Evolutionary conservation across 2,329 filamentous ascomycete genomes (phyloP), one percentile per base, ranked within the genome.

Genomic region (Ophiostoma himal-ulmi): DNA sequence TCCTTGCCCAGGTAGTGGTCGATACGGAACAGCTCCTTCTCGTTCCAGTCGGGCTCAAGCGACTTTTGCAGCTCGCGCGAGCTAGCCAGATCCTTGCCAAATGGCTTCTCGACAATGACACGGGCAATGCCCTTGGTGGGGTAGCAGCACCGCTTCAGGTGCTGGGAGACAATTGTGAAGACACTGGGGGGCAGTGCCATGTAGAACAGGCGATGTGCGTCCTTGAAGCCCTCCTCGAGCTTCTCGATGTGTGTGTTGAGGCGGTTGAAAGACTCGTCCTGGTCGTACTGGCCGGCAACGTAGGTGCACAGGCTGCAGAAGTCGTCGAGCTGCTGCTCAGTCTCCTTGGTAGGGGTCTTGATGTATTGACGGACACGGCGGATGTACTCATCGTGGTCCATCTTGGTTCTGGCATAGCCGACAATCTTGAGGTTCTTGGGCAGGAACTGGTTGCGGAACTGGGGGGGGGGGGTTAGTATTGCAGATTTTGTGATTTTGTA

Each of bases 1-100:
- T 99, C 95, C 86, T 99, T 99, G 77, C 96, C 96, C 67, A 99
- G 88, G 82, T 99, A 99, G 84, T 99, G 95, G 81, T 99, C 95
- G 78, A 99, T 99, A 78, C 95, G 93, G 89, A 96, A 99, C 75
- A 99, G 90, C 83, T 99, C 95, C 69, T 98, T 94, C 82, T 99
- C 96, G 78, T 92, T 95, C 96, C 95, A 99, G 83, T 99, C 93
- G 62, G 95, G 95, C 79, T 94, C 92, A 74, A 99, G 88, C 8
- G 95, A 96, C 81, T 92, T 93, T 79, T 98, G 94, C 73, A 99
- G 88, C 81, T 97, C 93, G 72, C 95, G 90, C 69, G 95, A 98
- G 83, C 94, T 97, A 71, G 87, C 89, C 73, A 99, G 87, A 80
- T 99, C 95, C 84, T 98, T 98, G 76, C 96, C 95, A 78, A 99